Percentiles rank a stretch among this genome's conserved stretches.
Conservation (phyloP, 192 early-diverging fungal species). For the Coemansia sp. region DNA sequence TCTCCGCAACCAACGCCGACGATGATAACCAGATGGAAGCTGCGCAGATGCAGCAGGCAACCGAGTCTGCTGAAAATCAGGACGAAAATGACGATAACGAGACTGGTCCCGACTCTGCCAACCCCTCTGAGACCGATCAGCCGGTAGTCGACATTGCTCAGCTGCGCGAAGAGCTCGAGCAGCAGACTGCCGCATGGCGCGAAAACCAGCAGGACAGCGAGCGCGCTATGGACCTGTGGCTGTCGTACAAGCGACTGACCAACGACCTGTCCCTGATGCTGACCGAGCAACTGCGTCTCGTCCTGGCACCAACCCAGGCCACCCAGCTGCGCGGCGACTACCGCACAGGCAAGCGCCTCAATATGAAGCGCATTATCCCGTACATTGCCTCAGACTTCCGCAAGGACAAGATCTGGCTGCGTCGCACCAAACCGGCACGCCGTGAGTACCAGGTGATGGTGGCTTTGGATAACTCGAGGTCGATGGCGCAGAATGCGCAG, state of each 20-base stretch:
- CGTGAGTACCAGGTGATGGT: constrained; percentile 99
- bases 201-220: constrained; percentile 55
- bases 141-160: constrained; percentile 58
- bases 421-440: constrained; percentile 94
- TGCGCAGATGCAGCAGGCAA: constrained; percentile 45
- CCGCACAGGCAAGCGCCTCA: constrained; percentile 95
- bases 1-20: constrained; percentile 5
- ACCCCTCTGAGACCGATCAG: constrained; percentile 47
- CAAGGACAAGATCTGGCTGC: constrained; percentile 99
- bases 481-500: constrained; percentile 80
- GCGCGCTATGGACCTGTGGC: constrained; percentile 73
- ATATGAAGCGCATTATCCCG: constrained; percentile 99
- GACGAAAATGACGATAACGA: constrained; percentile 47
- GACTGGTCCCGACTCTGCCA: neutral
- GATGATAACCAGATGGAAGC: constrained; percentile 16
- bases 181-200: constrained; percentile 72
- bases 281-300: constrained; percentile 93
- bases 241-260: constrained; percentile 83
- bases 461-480: constrained; percentile 94
- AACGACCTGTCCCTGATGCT: constrained; percentile 86
- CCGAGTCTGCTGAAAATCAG: constrained; percentile 29
- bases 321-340: constrained; percentile 98
- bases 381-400: constrained; percentile 99
- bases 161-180: constrained; percentile 79
- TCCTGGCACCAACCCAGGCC: constrained; percentile 94